Conservation (phyloP, 2,329 filamentous ascomycete species). For the Pyrenophora graminea region DNA sequence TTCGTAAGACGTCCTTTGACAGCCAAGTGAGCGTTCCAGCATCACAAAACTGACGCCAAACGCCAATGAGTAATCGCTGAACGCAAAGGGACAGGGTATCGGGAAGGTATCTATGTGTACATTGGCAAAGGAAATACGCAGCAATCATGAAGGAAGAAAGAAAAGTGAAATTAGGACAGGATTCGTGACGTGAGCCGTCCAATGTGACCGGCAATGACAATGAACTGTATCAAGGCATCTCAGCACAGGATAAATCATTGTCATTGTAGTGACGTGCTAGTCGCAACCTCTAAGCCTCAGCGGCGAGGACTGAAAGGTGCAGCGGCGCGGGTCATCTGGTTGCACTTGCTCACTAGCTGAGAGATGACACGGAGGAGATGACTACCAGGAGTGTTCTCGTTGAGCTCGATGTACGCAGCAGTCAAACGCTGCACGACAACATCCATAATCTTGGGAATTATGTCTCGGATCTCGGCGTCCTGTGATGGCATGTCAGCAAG, state of each 20-base stretch:
- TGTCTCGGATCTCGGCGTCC: conserved; percentile 60
- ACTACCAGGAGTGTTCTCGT: conserved; percentile 57
- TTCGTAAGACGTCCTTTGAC: conserved; percentile 6
- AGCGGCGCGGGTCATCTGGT: conserved; percentile 37
- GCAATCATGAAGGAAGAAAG: too few relatives aligned
- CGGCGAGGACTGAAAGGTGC: conserved; percentile 19
- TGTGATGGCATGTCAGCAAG: conserved; percentile 32
- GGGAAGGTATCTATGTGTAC: conserved; percentile 8
- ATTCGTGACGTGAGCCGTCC: too few relatives aligned
- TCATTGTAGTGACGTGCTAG: background rate
- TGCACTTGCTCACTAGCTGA: conserved; percentile 46
- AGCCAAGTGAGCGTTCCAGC: conserved; percentile 32
- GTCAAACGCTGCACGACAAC: conserved; percentile 62
- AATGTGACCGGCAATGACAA: background rate
- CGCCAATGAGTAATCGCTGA: conserved; percentile 11
- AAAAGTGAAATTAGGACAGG: background rate
- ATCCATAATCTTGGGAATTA: conserved; percentile 64
- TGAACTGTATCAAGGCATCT: conserved; percentile 27
- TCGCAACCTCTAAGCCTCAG: conserved; percentile 5
- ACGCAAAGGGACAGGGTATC: conserved; percentile 9
- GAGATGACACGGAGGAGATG: conserved; percentile 58
- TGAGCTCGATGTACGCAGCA: conserved; percentile 60
- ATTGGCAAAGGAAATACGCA: conserved; percentile 1
- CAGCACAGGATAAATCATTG: conserved; percentile 28
- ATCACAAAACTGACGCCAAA: conserved; percentile 10